Conservation (phyloP, 2,329 filamentous ascomycete species). For the Diatrype stigma region DNA sequence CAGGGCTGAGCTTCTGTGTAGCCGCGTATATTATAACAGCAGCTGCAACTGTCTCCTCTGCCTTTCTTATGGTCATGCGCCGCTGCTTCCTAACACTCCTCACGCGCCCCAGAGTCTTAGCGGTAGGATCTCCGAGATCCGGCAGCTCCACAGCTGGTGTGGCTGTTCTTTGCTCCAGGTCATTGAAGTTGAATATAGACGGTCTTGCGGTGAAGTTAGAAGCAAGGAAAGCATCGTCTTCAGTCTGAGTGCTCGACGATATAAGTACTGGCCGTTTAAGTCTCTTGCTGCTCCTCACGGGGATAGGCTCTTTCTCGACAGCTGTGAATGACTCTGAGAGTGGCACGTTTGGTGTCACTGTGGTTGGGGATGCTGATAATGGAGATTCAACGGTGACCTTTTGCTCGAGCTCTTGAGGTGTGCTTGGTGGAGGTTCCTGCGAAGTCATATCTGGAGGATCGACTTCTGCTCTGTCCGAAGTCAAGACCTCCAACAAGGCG, state of each 20-base stretch:
- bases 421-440: neutral
- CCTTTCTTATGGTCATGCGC: slow-evolving; percentile 40
- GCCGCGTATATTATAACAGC: slow-evolving; percentile 52
- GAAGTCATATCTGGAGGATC: neutral
- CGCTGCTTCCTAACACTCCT: slow-evolving; percentile 42
- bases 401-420: neutral
- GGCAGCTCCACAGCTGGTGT: slow-evolving; percentile 47
- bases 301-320: slow-evolving; percentile 12
- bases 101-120: slow-evolving; percentile 35
- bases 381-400: neutral
- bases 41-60: slow-evolving; percentile 50
- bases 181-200: slow-evolving; percentile 16
- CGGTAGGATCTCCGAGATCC: slow-evolving; percentile 34
- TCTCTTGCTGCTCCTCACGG: slow-evolving; percentile 16
- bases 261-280: slow-evolving; percentile 16
- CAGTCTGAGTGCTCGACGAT: slow-evolving; percentile 27
- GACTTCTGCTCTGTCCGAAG: neutral
- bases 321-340: slow-evolving; percentile 16
- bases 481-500: neutral
- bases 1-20: slow-evolving; percentile 40
- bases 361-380: neutral
- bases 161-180: slow-evolving; percentile 32
- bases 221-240: slow-evolving; percentile 11
- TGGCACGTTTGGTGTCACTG: slow-evolving; percentile 7
- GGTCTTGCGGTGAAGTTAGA: slow-evolving; percentile 12